Evolutionary conservation across 768 basidiomycete genomes (phyloP).

Genomic region (Cyclocybe cylindracea): DNA sequence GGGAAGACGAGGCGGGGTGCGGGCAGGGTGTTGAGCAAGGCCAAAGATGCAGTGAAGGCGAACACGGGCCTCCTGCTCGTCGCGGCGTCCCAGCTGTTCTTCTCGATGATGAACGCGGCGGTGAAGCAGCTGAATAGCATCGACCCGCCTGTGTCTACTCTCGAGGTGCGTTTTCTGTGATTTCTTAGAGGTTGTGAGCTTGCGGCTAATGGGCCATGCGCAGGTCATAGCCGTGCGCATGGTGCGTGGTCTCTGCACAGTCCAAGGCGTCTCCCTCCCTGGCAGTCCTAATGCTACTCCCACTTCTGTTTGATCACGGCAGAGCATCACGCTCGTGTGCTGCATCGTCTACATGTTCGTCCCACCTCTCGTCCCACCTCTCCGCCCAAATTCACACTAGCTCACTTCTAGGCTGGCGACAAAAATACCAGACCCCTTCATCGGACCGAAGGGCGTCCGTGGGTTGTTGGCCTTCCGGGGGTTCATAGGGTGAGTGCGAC

Average conservation of each 20-base stretch:
- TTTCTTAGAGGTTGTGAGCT: background rate
- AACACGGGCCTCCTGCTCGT: conserved; percentile 67
- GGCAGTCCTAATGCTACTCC: too few species aligned
- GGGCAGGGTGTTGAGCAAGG: too few species aligned
- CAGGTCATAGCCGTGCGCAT: background rate
- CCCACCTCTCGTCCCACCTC: conserved; percentile 40
- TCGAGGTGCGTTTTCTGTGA: conserved; percentile 43
- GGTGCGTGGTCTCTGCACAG: background rate
- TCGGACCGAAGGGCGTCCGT: conserved; percentile 71
- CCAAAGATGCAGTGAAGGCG: conserved; percentile 10
- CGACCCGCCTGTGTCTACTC: conserved; percentile 53
- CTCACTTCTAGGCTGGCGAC: conserved; percentile 7
- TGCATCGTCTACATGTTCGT: conserved; percentile 54
- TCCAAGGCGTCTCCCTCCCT: too few species aligned
- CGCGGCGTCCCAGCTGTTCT: conserved; percentile 53
- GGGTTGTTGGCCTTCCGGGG: conserved; percentile 57
- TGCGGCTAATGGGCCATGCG: conserved; percentile 48
- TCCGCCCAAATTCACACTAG: background rate
- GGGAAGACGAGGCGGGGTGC: too few species aligned
- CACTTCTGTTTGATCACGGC: too few species aligned
- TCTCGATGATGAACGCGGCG: conserved; percentile 56
- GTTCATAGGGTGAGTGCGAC: conserved; percentile 50
- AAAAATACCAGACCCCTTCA: conserved; percentile 45
- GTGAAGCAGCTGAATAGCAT: conserved; percentile 61
- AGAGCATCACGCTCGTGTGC: conserved; percentile 29